Base-by-base conservation (phyloP, 495 filamentous ascomycete genomes). In the Penicillium simplicissimum region DNA sequence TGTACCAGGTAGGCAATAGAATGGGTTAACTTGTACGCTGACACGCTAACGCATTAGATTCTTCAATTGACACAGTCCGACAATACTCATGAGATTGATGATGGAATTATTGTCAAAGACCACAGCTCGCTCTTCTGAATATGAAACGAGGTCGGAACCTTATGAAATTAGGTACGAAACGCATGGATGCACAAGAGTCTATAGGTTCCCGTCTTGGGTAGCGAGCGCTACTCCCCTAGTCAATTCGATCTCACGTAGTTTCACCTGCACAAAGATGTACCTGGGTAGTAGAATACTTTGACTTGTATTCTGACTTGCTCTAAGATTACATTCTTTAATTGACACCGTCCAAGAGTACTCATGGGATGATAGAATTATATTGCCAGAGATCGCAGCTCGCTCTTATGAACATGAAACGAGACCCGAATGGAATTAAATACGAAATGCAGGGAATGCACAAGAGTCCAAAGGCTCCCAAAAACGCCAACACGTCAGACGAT, bases 351-450 rank as follows among this genome's bases (percentile, higher is more conserved):
- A 0, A 42, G 38, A 17, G 11, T 10, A 42, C n/a, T 19, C 10
- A 31, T 10, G 51, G 77, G 67, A 62, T 81, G 79, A 14, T 79
- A 36, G 6, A 15, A 4, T 14, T 76, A 37, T 38, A 75, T 67
- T 14, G 19, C 52, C 8, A 6, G 6, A 54, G 23, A 57, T 82
- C 71, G n/a, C 45, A 45, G 17, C 42, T 45, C 45, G 45, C 45
- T 49, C n/a, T 49, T 49, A 49, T 49, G 45, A 48, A 49, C 45
- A 49, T 31, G 23, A 31, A 31, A 49, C 7, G 23, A 28, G 45
- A 31, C 23, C 23, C 19, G 28, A 31, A 53, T 36, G 33, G 15
- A 34, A 28, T 37, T 31, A 23, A 43, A 40, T 56, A 40, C 45
- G 38, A 34, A 36, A 35, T 31, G n/a, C 8, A 53, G 10, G 7